Conservation (phyloP, 139 green algal species). For the Tetratostichococcus sp. region DNA sequence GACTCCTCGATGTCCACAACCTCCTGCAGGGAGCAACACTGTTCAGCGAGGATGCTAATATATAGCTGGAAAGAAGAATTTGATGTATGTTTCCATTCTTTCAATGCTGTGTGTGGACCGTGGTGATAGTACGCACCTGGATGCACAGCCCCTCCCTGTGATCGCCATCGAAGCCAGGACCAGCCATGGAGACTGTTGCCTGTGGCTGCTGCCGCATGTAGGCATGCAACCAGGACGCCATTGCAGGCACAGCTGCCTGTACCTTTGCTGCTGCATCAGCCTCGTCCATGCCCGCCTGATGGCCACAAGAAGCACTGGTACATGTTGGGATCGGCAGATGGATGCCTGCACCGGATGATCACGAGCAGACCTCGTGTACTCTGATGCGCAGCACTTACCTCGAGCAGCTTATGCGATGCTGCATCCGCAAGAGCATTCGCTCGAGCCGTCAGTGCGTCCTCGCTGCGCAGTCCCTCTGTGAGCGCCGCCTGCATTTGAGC, state of each 20-base stretch:
- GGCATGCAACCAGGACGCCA: conserved; percentile 27
- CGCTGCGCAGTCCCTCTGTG: conserved; percentile 6
- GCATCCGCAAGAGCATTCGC: conserved; percentile 21
- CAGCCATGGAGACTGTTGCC: not conserved
- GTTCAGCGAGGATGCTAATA: not conserved
- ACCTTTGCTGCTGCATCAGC: not conserved
- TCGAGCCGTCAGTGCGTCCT: conserved; percentile 5
- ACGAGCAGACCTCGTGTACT: too few relatives aligned
- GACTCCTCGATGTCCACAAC: conserved; percentile 93
- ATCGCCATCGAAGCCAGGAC: conserved; percentile 1
- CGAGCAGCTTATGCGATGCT: conserved; percentile 51
- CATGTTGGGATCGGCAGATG: too few relatives aligned
- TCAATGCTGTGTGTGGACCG: too few relatives aligned
- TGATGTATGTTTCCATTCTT: too few relatives aligned
- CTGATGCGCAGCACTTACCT: conserved; percentile 19
- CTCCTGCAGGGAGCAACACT: conserved; percentile 7
- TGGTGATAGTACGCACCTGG: not conserved
- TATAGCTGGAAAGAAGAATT: too few relatives aligned
- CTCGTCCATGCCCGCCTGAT: not conserved
- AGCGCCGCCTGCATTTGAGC: conserved; percentile 26
- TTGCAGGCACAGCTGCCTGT: conserved; percentile 14
- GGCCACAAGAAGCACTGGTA: too few relatives aligned
- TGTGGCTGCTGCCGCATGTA: conserved; percentile 22
- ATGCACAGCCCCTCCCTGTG: not conserved
- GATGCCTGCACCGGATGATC: too few relatives aligned